Percentiles rank a stretch among this genome's conserved stretches.
These are phyloP conservation scores for Aspergillus puulaauensis DNA, from an alignment of 2,329 filamentous ascomycete species.

Conservation along the genomic window DNA sequence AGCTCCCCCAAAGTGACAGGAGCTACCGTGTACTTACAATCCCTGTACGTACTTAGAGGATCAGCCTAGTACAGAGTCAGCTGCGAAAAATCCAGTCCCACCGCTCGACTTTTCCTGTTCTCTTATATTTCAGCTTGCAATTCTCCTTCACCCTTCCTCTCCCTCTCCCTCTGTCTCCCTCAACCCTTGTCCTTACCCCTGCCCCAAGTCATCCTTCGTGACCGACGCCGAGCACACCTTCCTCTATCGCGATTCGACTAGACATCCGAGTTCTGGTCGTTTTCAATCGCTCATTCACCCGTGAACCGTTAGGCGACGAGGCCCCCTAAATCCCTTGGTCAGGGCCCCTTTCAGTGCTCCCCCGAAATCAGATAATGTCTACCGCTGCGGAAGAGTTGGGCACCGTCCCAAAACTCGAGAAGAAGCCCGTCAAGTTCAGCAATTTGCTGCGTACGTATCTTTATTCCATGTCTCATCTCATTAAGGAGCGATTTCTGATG, in stretches of 20 bases:
- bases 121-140: not conserved
- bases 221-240: not conserved
- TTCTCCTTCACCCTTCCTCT: not conserved
- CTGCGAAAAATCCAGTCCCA: conserved; percentile 8
- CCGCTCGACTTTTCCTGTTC: conserved; percentile 8
- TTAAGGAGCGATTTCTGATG: conserved; percentile 22
- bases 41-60: conserved; percentile 3
- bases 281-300: conserved; percentile 6
- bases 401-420: conserved; percentile 70
- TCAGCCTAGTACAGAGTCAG: not conserved
- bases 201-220: not conserved
- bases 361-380: conserved; percentile 57
- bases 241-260: conserved; percentile 1
- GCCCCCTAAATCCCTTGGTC: conserved; percentile 93
- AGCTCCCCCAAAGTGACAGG: conserved; percentile 1
- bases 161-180: not conserved
- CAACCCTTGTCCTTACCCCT: conserved; percentile 7
- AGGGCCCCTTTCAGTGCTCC: conserved; percentile 71
- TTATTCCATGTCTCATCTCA: not conserved
- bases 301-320: conserved; percentile 66
- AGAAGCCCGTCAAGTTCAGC: conserved; percentile 99
- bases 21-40: conserved; percentile 12
- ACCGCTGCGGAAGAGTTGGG: conserved; percentile 49
- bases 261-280: conserved; percentile 12
- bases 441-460: conserved; percentile 73